These are phyloP conservation scores for Hirsutella minnesotensis DNA, from an alignment of 2,329 filamentous ascomycete genomes.

Conservation along the genomic window DNA sequence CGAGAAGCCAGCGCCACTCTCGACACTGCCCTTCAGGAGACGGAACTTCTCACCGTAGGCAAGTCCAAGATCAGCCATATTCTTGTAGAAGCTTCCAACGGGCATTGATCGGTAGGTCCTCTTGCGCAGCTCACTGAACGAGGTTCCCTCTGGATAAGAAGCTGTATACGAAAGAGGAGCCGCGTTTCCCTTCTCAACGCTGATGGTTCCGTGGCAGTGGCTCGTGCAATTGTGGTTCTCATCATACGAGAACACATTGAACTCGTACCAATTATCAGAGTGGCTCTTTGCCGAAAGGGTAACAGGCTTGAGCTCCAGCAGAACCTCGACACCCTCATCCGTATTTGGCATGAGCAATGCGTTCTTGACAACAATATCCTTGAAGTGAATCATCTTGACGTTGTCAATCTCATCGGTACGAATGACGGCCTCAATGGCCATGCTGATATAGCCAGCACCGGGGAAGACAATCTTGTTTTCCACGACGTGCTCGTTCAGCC, in stretches of 20 bases:
- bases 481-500: constrained; percentile 22
- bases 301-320: constrained; percentile 11
- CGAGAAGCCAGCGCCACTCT: constrained; percentile 11
- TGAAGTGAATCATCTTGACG: constrained; percentile 9
- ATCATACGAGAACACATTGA: constrained; percentile 14
- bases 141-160: constrained; percentile 4
- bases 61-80: constrained; percentile 11
- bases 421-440: constrained; percentile 16
- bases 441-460: constrained; percentile 20
- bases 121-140: constrained; percentile 7
- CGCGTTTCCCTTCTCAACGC: constrained; percentile 7
- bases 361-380: constrained; percentile 12
- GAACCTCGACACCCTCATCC: constrained; percentile 13
- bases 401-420: constrained; percentile 6
- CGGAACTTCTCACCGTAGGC: constrained; percentile 13
- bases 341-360: constrained; percentile 11
- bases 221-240: constrained; percentile 12
- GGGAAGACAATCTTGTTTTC: constrained; percentile 19
- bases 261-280: constrained; percentile 13
- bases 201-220: constrained; percentile 12
- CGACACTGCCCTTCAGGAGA: constrained; percentile 10
- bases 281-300: constrained; percentile 10
- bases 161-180: constrained; percentile 7
- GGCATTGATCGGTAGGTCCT: constrained; percentile 12
- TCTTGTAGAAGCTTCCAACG: constrained; percentile 10